These are phyloP conservation scores for Debaryomyces sp. DNA, from an alignment of 1,139 yeast genomes.

Conservation along the genomic window DNA sequence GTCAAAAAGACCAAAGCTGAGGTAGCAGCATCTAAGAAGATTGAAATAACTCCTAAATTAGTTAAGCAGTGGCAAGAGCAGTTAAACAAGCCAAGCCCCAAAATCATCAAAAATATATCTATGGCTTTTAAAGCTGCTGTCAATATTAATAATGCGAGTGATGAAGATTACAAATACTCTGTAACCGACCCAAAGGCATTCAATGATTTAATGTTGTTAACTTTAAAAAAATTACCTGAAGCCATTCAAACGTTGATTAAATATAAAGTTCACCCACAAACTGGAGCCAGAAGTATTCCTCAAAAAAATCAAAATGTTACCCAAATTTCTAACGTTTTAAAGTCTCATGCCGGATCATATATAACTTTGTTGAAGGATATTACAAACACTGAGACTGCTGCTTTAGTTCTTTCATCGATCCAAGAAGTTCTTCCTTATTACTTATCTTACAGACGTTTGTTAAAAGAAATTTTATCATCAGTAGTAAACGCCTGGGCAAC, in stretches of 20 bases:
- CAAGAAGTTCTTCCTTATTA: conserved; percentile 84
- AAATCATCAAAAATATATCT: conserved; percentile 65
- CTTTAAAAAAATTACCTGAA: conserved; percentile 72
- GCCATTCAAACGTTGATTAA: conserved; percentile 75
- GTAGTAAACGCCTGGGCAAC: conserved; percentile 80
- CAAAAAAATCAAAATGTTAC: conserved; percentile 59
- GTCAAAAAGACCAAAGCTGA: conserved; percentile 24
- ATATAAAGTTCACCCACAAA: conserved; percentile 48
- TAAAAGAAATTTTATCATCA: conserved; percentile 69
- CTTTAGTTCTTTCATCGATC: conserved; percentile 66
- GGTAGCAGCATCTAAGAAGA: conserved; percentile 32
- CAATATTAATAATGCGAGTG: conserved; percentile 57
- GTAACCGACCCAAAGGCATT: conserved; percentile 80
- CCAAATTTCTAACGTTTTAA: conserved; percentile 64
- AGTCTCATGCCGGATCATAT: conserved; percentile 73
- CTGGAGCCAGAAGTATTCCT: conserved; percentile 56
- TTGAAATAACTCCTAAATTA: conserved; percentile 62
- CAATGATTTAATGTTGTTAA: conserved; percentile 68
- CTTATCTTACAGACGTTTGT: conserved; percentile 71
- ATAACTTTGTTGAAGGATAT: conserved; percentile 69
- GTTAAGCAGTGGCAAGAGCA: conserved; percentile 70
- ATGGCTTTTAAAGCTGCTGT: conserved; percentile 89
- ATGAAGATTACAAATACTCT: conserved; percentile 64
- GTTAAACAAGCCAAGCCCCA: conserved; percentile 60
- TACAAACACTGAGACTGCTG: conserved; percentile 79